Evolutionary conservation across 345 rosid genomes (phyloP).

Genomic region (Abelmoschus esculentus): DNA sequence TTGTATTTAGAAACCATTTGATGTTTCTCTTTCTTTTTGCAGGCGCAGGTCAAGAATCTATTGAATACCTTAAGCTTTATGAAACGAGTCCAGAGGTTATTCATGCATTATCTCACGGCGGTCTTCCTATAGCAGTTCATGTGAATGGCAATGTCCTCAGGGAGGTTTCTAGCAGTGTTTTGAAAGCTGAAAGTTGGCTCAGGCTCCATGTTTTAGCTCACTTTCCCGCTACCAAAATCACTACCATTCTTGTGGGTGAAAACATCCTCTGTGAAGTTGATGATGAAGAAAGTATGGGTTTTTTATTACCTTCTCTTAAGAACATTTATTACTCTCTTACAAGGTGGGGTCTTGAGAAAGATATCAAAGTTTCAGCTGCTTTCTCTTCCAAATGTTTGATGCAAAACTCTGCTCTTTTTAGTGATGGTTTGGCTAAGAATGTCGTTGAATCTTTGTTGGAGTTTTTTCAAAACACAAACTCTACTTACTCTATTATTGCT

Average conservation of each 20-base stretch:
- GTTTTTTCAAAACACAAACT: slow-evolving; percentile 43
- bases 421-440: slow-evolving; percentile 21
- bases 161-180: slow-evolving; percentile 47
- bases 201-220: slow-evolving; percentile 52
- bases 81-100: slow-evolving; percentile 21
- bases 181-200: slow-evolving; percentile 68
- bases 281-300: slow-evolving; percentile 28
- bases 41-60: slow-evolving; percentile 55
- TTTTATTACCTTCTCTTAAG: slow-evolving; percentile 42
- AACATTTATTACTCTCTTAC: slow-evolving; percentile 54
- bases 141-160: slow-evolving; percentile 35
- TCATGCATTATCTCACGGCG: slow-evolving; percentile 24
- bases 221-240: slow-evolving; percentile 54
- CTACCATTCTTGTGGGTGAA: slow-evolving; percentile 51
- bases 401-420: slow-evolving; percentile 10
- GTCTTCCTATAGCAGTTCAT: slow-evolving; percentile 37
- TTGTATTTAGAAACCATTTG: neutral
- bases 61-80: slow-evolving; percentile 30
- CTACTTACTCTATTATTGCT: slow-evolving; percentile 43
- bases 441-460: slow-evolving; percentile 26
- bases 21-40: slow-evolving; percentile 1
- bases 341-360: slow-evolving; percentile 66
- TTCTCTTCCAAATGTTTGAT: slow-evolving; percentile 37
- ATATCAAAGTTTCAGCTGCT: slow-evolving; percentile 52
- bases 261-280: slow-evolving; percentile 31